A percentile compares a stretch with the other conserved stretches of the same genome.
These are phyloP conservation scores for Aspergillus ruber DNA, from an alignment of 2,329 filamentous ascomycete species.

Conservation along the genomic window DNA sequence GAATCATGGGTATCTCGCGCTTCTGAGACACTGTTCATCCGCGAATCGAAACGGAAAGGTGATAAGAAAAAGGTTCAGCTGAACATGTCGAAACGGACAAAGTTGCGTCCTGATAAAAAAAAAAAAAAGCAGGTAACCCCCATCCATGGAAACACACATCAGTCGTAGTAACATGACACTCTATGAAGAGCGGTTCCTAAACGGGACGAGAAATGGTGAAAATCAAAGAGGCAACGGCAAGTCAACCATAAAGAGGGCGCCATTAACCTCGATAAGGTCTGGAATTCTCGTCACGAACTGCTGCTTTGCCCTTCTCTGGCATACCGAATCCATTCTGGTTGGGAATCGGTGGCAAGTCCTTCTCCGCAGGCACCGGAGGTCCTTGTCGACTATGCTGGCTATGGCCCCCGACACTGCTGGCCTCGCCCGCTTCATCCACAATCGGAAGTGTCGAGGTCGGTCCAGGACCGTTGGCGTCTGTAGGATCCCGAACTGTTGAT, in stretches of 20 bases:
- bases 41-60: constrained; percentile 2
- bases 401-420: constrained; percentile 57
- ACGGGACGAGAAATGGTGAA: constrained; percentile 6
- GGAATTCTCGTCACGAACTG: constrained; percentile 5
- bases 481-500: constrained; percentile 51
- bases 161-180: constrained; percentile 27
- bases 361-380: constrained; percentile 18
- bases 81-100: constrained; percentile 7
- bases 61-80: not conserved
- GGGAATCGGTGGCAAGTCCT: constrained; percentile 25
- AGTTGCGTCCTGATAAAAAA: constrained; percentile 8
- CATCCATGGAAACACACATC: constrained; percentile 21
- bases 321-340: constrained; percentile 8
- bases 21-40: constrained; percentile 3
- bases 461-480: constrained; percentile 49
- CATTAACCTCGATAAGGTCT: not conserved
- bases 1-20: not conserved
- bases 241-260: not conserved
- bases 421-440: constrained; percentile 84
- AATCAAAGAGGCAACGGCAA: constrained; percentile 6
- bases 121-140: constrained; percentile 11
- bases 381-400: constrained; percentile 46
- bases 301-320: constrained; percentile 20
- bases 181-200: constrained; percentile 11
- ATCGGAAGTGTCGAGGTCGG: constrained; percentile 63